Evolutionary conservation across 2,329 filamentous ascomycete species (phyloP).

Genomic region (Coniochaeta sp.): DNA sequence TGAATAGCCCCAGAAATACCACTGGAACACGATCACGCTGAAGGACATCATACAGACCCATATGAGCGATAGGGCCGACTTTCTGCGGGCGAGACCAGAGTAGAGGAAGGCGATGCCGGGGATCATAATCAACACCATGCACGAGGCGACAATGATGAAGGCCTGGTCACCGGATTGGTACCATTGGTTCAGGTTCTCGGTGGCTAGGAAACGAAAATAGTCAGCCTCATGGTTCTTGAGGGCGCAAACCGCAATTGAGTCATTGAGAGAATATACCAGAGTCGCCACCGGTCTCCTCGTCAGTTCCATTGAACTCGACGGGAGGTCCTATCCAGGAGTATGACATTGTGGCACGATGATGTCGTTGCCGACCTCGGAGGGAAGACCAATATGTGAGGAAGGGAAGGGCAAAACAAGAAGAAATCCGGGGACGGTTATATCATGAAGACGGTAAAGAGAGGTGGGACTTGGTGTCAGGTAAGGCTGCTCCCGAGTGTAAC

Average conservation of each 20-base stretch:
- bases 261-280: slow-evolving; percentile 55
- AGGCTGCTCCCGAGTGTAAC: not conserved
- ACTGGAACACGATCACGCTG: slow-evolving; percentile 90
- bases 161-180: slow-evolving; percentile 86
- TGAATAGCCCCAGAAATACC: slow-evolving; percentile 99
- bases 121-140: slow-evolving; percentile 95
- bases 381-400: not conserved
- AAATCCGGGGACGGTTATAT: not conserved
- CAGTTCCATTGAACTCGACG: slow-evolving; percentile 54
- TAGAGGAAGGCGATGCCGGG: slow-evolving; percentile 97
- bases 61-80: slow-evolving; percentile 93
- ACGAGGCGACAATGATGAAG: slow-evolving; percentile 82
- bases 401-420: not conserved
- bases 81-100: slow-evolving; percentile 92
- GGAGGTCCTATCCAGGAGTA: slow-evolving; percentile 54
- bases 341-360: slow-evolving; percentile 34
- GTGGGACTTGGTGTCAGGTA: not conserved
- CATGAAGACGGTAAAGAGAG: not conserved
- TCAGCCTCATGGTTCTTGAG: not conserved
- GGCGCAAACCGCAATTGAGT: not conserved
- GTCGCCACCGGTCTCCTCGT: slow-evolving; percentile 63
- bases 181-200: slow-evolving; percentile 92
- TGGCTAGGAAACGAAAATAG: slow-evolving; percentile 40
- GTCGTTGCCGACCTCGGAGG: not conserved
- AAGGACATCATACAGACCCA: slow-evolving; percentile 95